phyloP scores from a whole-genome alignment of 768 basidiomycete genomes.

The Mycena capillaripes region DNA sequence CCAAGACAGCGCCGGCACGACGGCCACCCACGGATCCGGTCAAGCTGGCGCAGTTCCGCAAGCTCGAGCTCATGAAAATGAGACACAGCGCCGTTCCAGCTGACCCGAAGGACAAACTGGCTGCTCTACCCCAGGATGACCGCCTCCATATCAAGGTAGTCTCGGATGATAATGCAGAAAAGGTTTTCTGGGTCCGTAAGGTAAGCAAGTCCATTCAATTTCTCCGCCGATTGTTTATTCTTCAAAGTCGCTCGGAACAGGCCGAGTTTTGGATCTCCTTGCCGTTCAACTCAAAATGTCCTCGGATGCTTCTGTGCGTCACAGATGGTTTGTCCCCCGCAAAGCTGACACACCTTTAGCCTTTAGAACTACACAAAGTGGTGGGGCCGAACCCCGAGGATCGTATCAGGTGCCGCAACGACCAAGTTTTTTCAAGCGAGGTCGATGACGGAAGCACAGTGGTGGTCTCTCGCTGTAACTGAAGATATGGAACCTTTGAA shows the following conservation, averaged over 20 bases:
- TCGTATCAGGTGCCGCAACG: slow-evolving; percentile 58
- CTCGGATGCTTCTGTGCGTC: slow-evolving; percentile 48
- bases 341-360: slow-evolving; percentile 47
- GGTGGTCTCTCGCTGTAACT: slow-evolving; percentile 19
- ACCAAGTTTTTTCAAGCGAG: slow-evolving; percentile 62
- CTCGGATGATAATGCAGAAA: slow-evolving; percentile 51
- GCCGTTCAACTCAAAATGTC: slow-evolving; percentile 53
- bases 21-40: slow-evolving; percentile 61
- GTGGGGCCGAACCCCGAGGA: slow-evolving; percentile 42
- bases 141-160: slow-evolving; percentile 70
- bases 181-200: slow-evolving; percentile 80
- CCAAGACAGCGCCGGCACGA: slow-evolving; percentile 37
- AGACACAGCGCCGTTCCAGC: slow-evolving; percentile 76
- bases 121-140: slow-evolving; percentile 63
- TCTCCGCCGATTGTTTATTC: background rate
- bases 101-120: slow-evolving; percentile 68
- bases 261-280: slow-evolving; percentile 74
- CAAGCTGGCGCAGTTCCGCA: slow-evolving; percentile 67
- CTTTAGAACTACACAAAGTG: slow-evolving; percentile 53
- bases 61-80: slow-evolving; percentile 81
- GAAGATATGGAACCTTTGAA: slow-evolving; percentile 46
- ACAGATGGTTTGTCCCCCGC: background rate
- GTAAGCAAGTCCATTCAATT: slow-evolving; percentile 50
- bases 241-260: slow-evolving; percentile 65
- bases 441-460: slow-evolving; percentile 66